Evolutionary conservation across 805 yeast genomes (phyloP), one percentile per base, ranked within the genome.

Genomic region (Candida morakotiae): DNA sequence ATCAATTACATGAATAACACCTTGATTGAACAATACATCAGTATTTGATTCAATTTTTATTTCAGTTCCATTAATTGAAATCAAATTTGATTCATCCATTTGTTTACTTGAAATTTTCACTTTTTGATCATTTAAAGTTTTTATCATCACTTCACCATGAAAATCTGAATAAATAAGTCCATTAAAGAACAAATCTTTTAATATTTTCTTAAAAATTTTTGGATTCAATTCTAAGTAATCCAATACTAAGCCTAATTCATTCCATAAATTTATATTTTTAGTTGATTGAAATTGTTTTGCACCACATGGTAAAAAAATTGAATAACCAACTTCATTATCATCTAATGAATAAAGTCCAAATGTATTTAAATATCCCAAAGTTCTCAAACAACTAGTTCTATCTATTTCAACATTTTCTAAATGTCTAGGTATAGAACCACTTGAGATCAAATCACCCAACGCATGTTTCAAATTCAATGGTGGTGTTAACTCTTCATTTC

Each of bases 21-120:
- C 98, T 54, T 84, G 83, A 44, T 76, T 79, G 54, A 85, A 89
- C 10, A 89, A 52, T 5, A 86, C 72, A 53, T 89, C 96, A 1
- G 76, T 59, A 41, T 75, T 70, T 36, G 69, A 47, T 0, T 71
- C 64, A 1, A 73, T 42, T 1, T 60, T 43, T 4, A 74, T 25
- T 9, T 38, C 31, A 1, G 69, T 59, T 22, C 51, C 43, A 45
- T 70, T 67, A 7, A 67, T 25, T 9, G 40, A 43, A 27, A 68
- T 45, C 5, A 46, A 26, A 41, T 58, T 60, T 29, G 48, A 51
- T 13, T 49, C 47, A 0, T 49, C 55, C 8, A 4, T 30, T 8
- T 17, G 13, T 5, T 14, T 3, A 28, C 25, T 24, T 7, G 21
- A 39, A 8, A 67, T 43, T 5, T 41, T 45, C 4, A 65, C 48